Evolutionary conservation across 108 stramenopile genomes (phyloP), one percentile per base, ranked within the genome.

Genomic region (Discostella stelligeroides): DNA sequence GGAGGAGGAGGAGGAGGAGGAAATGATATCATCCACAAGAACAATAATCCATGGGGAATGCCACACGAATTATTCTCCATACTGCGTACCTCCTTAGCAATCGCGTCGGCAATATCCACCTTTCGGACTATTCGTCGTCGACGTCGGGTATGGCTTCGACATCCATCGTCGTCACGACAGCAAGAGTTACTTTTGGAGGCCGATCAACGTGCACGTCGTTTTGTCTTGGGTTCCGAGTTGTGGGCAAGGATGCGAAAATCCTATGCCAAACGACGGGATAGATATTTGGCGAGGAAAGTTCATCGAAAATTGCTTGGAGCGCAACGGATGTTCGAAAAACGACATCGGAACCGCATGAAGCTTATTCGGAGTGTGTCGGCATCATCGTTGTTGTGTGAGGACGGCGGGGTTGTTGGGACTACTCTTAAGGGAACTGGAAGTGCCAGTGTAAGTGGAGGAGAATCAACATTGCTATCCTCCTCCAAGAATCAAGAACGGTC

Each of bases 111-210:
- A 17, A 41, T 89, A 15, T 68, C 75, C 43, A 70, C 87, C 17
- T 92, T 84, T 68, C 83, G 91, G 21, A 87, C 86, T 50, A 86
- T 92, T 43, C 82, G 91, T 50, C 61, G 88, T 30, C 70, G 88
- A 63, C 73, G 86, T 11, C 83, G 76, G 17, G 86, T 92, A 23
- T 92, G 88, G 88, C 79, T 92, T 1, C 79, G 80, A 2, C 64
- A 0, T 50, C 49, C 21, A 12, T 9, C 1, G 8, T 24, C 21
- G 1, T 24, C 49, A 18, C 41, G 50, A 43, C 63, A 82, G 9
- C 74, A 81, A 21, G 67, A 72, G 28, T 45, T 48, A 13, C 62
- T 0, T 63, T 92, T 21, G 23, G 81, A 89, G 75, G 75, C 79
- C 0, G 91, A 92, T 71, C 72, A 67, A 37, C 75, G 63, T 40